Evolutionary conservation across 768 basidiomycete genomes (phyloP), one percentile per base, ranked within the genome.

Genomic region (Mycena chlorophos): DNA sequence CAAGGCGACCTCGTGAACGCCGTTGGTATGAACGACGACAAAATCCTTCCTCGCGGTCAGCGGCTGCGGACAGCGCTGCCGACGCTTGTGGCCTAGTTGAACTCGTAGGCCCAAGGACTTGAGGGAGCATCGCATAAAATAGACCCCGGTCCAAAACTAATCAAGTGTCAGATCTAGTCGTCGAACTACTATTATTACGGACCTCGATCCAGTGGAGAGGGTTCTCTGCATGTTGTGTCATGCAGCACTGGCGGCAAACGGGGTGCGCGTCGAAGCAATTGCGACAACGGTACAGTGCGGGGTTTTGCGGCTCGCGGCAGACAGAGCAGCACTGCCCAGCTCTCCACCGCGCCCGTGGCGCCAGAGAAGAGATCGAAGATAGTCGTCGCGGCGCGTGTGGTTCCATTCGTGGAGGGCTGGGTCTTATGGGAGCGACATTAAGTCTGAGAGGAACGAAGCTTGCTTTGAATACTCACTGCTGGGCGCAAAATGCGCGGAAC

Each of bases 1-100:
- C 17, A 70, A 29, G 14, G 52, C 25, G 12, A 65, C 55, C 14
- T 55, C 27, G 46, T 70, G 68, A n/a, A 71, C 58, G 22, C 69
- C 67, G 22, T 64, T 66, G 25, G 50, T 55, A 28, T 69, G 55
- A 12, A 71, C n/a, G 23, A 69, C 55, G 4, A 60, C 57, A 46
- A 71, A 62, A 10, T n/a, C 34, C n/a, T 37, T n/a, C 34, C 34
- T 10, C 10, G 34, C 51, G 2, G 51, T 16, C 1, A 17, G 26
- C 2, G 40, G 39, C 1, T 4, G 12, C 8, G 8, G 5, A 14
- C 51, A 52, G 1, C 6, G 4, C 12, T 29, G 25, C 5, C n/a
- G 6, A 4, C 2, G 13, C 3, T 14, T 3, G 26, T 52, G 51
- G 1, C 51, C 51, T 2, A 52, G 8, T 28, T 52, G 51, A 17